Evolutionary conservation across 225 moss, liverwort and hornwort species (phyloP).

Genomic region (Polytrichum formosum): DNA sequence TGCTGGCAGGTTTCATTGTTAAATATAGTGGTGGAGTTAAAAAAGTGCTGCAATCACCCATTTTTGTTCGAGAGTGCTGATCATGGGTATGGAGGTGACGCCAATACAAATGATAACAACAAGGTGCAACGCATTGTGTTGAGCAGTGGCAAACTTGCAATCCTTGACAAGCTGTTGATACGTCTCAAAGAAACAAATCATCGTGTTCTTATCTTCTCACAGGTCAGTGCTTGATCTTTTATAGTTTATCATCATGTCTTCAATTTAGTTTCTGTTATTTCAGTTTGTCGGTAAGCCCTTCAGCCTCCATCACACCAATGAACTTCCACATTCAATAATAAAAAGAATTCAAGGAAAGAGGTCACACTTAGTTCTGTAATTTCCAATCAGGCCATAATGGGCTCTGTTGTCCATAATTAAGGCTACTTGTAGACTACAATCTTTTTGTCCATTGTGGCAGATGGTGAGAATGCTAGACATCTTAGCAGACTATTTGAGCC

Average conservation of each 20-base stretch:
- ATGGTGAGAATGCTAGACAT: slow-evolving; percentile 99
- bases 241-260: too few species aligned
- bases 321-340: too few species aligned
- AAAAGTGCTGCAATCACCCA: slow-evolving; percentile 99
- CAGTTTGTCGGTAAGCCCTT: too few species aligned
- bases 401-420: too few species aligned
- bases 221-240: slow-evolving; percentile 39
- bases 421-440: background rate
- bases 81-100: slow-evolving; percentile 96
- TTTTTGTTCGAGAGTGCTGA: slow-evolving; percentile 99
- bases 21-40: slow-evolving; percentile 98
- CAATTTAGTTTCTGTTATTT: too few species aligned
- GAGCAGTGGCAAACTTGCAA: slow-evolving; percentile 96
- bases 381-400: too few species aligned
- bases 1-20: slow-evolving; percentile 85
- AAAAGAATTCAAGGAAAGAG: too few species aligned
- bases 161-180: slow-evolving; percentile 91
- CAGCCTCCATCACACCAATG: too few species aligned
- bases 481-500: slow-evolving; percentile 85
- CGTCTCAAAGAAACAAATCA: slow-evolving; percentile 92
- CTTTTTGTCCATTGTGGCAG: slow-evolving; percentile 36
- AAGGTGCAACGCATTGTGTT: slow-evolving; percentile 97
- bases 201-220: slow-evolving; percentile 96
- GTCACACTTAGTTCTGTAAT: too few species aligned
- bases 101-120: slow-evolving; percentile 78